Conservation (phyloP, 345 rosid genomes). For the Capsella bursapastoris region DNA sequence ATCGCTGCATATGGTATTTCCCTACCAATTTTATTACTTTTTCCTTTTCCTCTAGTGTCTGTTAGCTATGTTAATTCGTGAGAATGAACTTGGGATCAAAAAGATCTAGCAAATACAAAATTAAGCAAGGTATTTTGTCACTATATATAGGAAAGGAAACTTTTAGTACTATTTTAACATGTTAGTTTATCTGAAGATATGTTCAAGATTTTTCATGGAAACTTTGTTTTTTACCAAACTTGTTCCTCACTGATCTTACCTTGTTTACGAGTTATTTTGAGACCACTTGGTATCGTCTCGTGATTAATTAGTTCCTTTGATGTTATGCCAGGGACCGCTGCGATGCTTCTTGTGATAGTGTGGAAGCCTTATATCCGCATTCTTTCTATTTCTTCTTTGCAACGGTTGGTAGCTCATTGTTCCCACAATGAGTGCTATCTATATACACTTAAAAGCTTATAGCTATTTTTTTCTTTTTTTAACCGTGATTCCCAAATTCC, state of each 20-base stretch:
- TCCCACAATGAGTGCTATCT: not conserved
- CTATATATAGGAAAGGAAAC: not conserved
- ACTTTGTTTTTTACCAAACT: not conserved
- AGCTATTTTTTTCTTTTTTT: too few species aligned
- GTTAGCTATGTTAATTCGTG: not conserved
- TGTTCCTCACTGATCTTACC: not conserved
- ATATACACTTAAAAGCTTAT: too few species aligned
- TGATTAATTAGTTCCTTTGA: not conserved
- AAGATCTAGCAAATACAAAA: not conserved
- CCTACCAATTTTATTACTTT: not conserved
- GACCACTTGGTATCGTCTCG: not conserved
- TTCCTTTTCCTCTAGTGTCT: not conserved
- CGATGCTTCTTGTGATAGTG: slow-evolving; percentile 82
- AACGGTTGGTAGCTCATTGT: slow-evolving; percentile 57
- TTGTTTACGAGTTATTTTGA: not conserved
- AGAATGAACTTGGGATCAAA: not conserved
- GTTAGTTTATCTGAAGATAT: not conserved
- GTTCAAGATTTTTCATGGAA: not conserved
- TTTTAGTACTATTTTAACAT: not conserved
- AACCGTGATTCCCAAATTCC: too few species aligned
- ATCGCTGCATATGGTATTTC: slow-evolving; percentile 80
- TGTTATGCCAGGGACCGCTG: slow-evolving; percentile 71
- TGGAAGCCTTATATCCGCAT: slow-evolving; percentile 69
- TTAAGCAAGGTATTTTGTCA: not conserved
- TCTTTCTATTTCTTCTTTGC: slow-evolving; percentile 66